A percentile compares a stretch with the other conserved stretches of the same genome.
Evolutionary conservation across 495 filamentous ascomycete genomes (phyloP).

Genomic region (Aeminium ludgeri): DNA sequence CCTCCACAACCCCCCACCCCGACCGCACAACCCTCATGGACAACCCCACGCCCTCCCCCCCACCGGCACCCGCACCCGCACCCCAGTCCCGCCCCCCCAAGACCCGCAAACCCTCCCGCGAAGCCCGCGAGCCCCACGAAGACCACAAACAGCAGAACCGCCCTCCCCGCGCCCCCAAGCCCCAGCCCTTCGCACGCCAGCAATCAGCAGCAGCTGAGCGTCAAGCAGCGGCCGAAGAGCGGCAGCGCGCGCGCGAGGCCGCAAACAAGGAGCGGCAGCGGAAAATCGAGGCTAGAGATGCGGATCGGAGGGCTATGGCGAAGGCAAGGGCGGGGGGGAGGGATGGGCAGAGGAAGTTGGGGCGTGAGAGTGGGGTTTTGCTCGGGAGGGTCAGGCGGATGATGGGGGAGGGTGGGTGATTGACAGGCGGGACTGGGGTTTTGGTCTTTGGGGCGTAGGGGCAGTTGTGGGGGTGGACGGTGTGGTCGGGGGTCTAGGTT

Average conservation of each 20-base stretch:
- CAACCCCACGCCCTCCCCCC: no score
- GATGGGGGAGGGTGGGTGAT: conserved; percentile 25
- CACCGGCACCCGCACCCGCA: no score
- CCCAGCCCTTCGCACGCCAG: conserved; percentile 61
- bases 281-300: conserved; percentile 32
- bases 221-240: conserved; percentile 45
- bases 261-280: conserved; percentile 28
- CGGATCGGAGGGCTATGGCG: conserved; percentile 27
- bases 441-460: no score
- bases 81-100: no score
- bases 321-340: conserved; percentile 60
- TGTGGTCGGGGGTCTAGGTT: no score
- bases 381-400: conserved; percentile 65
- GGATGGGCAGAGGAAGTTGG: conserved; percentile 69
- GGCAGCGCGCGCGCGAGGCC: conserved; percentile 26
- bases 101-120: no score
- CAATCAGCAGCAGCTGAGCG: conserved; percentile 49
- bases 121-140: no score
- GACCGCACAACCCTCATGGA: conserved; percentile 12
- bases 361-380: conserved; percentile 67
- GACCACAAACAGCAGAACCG: conserved; percentile 12
- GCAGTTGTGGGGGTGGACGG: no score
- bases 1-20: conserved; percentile 6
- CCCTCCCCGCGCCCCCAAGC: conserved; percentile 37
- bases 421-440: no score